Evolutionary conservation across 176 grass and related monocot genomes (phyloP).

Genomic region (Urochloa ruziziensis): DNA sequence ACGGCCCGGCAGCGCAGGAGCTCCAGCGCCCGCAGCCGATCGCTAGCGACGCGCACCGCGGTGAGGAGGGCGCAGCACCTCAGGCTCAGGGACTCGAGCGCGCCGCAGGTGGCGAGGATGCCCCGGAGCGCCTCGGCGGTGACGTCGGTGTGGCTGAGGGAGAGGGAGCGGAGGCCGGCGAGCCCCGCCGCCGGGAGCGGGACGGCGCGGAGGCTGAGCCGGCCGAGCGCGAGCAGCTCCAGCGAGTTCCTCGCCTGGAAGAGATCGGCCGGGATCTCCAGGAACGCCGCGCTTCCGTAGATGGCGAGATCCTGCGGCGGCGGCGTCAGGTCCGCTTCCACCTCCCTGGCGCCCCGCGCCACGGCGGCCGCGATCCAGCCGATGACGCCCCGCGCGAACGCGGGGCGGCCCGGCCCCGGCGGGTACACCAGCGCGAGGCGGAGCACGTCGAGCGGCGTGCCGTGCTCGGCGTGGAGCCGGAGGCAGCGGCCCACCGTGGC

Average conservation of each 20-base stretch:
- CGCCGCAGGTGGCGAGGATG: slow-evolving; percentile 22
- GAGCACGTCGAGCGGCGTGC: slow-evolving; percentile 35
- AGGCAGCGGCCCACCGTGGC: slow-evolving; percentile 39
- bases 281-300: neutral
- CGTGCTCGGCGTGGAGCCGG: slow-evolving; percentile 27
- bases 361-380: slow-evolving; percentile 38
- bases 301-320: neutral
- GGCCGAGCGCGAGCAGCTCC: slow-evolving; percentile 31
- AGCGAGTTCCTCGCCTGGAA: slow-evolving; percentile 27
- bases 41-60: slow-evolving; percentile 21
- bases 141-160: slow-evolving; percentile 31
- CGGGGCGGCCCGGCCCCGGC: neutral
- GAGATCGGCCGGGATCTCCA: slow-evolving; percentile 25
- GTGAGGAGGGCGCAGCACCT: slow-evolving; percentile 30
- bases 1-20: slow-evolving; percentile 29
- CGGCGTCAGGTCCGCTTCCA: slow-evolving; percentile 36
- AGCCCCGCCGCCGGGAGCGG: slow-evolving; percentile 22
- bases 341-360: slow-evolving; percentile 40
- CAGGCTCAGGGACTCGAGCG: slow-evolving; percentile 55
- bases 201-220: slow-evolving; percentile 31
- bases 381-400: slow-evolving; percentile 21
- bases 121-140: slow-evolving; percentile 22
- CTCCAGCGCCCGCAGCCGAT: slow-evolving; percentile 36
- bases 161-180: slow-evolving; percentile 26
- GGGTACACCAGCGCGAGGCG: slow-evolving; percentile 2